Percentiles rank a stretch among this genome's conserved stretches.
These are phyloP conservation scores for Warburgia ugandensis DNA, from an alignment of 164 flowering plant species.

Conservation along the genomic window DNA sequence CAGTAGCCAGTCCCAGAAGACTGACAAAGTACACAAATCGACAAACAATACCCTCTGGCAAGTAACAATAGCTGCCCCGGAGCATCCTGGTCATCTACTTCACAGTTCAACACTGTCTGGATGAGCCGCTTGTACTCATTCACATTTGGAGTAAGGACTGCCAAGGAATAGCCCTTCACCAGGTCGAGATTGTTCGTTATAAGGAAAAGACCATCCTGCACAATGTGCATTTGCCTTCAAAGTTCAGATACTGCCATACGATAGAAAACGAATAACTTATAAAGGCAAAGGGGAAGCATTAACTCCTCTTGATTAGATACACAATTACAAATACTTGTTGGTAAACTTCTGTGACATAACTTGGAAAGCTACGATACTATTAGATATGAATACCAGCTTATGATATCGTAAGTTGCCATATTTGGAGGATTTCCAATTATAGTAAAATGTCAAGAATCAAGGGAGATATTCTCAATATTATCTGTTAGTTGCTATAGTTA, in stretches of 20 bases:
- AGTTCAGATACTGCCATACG: neutral
- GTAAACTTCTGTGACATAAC: too few species aligned
- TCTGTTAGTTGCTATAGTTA: too few species aligned
- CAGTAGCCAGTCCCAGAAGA: neutral
- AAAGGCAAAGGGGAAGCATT: too few species aligned
- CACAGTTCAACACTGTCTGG: constrained; percentile 64
- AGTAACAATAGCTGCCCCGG: constrained; percentile 54
- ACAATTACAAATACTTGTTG: neutral
- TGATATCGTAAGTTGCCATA: too few species aligned
- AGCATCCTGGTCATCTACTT: constrained; percentile 66
- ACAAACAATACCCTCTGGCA: constrained; percentile 45
- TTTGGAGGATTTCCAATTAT: too few species aligned
- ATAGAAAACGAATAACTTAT: too few species aligned
- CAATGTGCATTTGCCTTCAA: constrained; percentile 4
- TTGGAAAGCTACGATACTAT: too few species aligned
- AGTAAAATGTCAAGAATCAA: too few species aligned
- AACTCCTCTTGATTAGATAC: too few species aligned
- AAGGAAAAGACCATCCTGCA: constrained; percentile 97
- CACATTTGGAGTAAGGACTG: constrained; percentile 93
- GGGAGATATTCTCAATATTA: too few species aligned
- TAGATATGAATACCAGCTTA: too few species aligned
- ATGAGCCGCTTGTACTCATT: constrained; percentile 94
- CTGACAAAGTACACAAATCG: neutral
- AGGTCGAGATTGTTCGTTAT: constrained; percentile 75
- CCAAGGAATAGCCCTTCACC: constrained; percentile 72